Base-by-base conservation (phyloP, 257 asterid species). In the Nyctanthes arbortristis region DNA sequence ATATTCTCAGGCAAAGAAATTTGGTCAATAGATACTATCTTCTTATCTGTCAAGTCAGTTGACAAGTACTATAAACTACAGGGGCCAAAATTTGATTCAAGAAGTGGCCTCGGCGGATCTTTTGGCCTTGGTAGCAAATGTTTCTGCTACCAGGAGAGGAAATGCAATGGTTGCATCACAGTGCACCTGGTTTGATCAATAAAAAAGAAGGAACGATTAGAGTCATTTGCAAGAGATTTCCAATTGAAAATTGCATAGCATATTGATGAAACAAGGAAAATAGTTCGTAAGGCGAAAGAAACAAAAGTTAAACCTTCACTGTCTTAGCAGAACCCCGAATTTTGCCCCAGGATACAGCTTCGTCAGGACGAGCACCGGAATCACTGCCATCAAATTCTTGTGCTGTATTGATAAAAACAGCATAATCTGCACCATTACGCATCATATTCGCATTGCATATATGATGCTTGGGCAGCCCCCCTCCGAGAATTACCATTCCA, bases 271-370 rank as follows among this genome's bases (percentile, higher is more conserved):
- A 34, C 30, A n/a, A 25, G 18, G 34, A 36, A 24, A 30, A 36
- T 36, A 24, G 32, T 34, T n/a, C 10, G 3, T 20, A 37, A 37
- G 31, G n/a, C 28, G 2, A 29, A 10, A 43, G 69, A 67, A 30
- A 55, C 9, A 29, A 56, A 60, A 55, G 24, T 27, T 25, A 29
- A 55, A 93, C 98, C 99, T 93, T 93, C 25, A 93, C 87, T 45
- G 96, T 84, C 88, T 79, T 91, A 10, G 99, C 99, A 34, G 96
- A 89, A 43, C 91, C 93, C 30, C 93, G 96, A 56, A 93, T 91
- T 72, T 93, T 93, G 20, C 99, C 99, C 97, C 99, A 93, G 29
- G 97, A 93, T 65, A 93, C 95, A 47, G 97, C 99, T 87, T 91
- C 99, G 70, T 93, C 99, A 1, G 97, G 97, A 27, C 84, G 88